Percentiles rank a stretch among this genome's conserved stretches.
Evolutionary conservation across 345 rosid species (phyloP).

Genomic region (Pseudoturritis turrita): DNA sequence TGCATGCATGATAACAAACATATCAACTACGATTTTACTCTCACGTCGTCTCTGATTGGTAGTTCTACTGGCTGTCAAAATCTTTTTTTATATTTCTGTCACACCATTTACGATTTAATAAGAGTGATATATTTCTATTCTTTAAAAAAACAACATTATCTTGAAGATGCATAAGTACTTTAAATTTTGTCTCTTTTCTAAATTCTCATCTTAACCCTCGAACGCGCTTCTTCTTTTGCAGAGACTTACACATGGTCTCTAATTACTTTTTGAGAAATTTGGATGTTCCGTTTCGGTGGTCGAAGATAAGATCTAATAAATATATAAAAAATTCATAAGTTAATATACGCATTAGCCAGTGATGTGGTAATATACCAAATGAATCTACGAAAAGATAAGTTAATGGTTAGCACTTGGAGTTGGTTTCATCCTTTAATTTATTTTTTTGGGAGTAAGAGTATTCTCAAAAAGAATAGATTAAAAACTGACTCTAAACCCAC

Average conservation of each 20-base stretch:
- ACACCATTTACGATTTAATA: neutral
- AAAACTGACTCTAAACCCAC: too few species aligned
- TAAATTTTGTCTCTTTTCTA: slow-evolving; percentile 1
- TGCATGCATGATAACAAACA: slow-evolving; percentile 24
- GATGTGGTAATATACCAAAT: neutral
- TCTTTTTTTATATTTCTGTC: neutral
- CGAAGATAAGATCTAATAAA: neutral
- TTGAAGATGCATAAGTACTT: slow-evolving; percentile 15
- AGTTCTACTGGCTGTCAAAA: neutral
- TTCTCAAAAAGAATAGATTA: too few species aligned
- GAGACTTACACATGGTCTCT: neutral
- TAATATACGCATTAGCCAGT: neutral
- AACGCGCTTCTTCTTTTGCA: slow-evolving; percentile 14
- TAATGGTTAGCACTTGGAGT: too few species aligned
- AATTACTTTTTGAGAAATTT: neutral
- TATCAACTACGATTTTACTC: neutral
- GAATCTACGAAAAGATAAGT: too few species aligned
- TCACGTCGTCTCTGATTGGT: slow-evolving; percentile 12
- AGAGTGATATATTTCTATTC: neutral
- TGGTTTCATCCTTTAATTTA: too few species aligned
- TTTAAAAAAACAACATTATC: slow-evolving; percentile 5
- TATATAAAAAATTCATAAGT: neutral
- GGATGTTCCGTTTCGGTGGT: neutral
- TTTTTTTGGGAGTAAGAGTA: too few species aligned
- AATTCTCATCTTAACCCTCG: neutral